Base-by-base conservation (phyloP, 257 asterid species). In the Lavandula angustifolia region DNA sequence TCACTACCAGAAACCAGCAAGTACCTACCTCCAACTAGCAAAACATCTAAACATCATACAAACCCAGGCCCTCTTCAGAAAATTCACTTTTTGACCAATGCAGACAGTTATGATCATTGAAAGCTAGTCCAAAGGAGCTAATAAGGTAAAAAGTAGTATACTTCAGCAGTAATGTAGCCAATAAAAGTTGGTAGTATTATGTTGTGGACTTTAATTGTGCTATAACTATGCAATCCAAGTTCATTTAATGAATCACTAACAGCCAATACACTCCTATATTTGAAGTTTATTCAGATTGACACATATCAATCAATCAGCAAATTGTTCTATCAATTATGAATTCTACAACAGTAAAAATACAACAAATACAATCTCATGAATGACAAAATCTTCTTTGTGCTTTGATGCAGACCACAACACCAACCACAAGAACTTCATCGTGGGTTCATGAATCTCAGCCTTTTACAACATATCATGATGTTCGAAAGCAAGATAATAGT, bases 331-430 rank as follows among this genome's bases (percentile, higher is more conserved):
- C 73, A 67, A 82, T 75, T 72, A 78, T 72, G 80, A 84, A 75
- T 69, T 75, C 87, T 79, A 83, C 84, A 82, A 85, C 51, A 68
- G 76, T 74, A n/a, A 79, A 75, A 74, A 86, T 87, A 81, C 83
- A 84, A 73, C 81, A 83, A 70, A 66, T 84, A 78, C 85, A 70
- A 34, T 71, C 40, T 74, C 79, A 75, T 5, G 70, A 73, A 64
- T 56, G 73, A 64, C 64, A 72, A 59, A 72, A 58, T 71, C 54
- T 72, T 72, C 76, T 41, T 54, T 57, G 57, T 52, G 71, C 67
- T 56, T 63, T 61, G 75, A 74, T 69, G 72, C 79, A 77, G 61
- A 81, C 43, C 70, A 71, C 59, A 56, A 52, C 56, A 51, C 61
- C 70, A 57, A 54, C 54, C 78, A 75, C 73, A 67, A 60, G 55